These are phyloP conservation scores for Aegilops bicornis DNA, from an alignment of 176 grass and related monocot genomes.

Conservation along the genomic window DNA sequence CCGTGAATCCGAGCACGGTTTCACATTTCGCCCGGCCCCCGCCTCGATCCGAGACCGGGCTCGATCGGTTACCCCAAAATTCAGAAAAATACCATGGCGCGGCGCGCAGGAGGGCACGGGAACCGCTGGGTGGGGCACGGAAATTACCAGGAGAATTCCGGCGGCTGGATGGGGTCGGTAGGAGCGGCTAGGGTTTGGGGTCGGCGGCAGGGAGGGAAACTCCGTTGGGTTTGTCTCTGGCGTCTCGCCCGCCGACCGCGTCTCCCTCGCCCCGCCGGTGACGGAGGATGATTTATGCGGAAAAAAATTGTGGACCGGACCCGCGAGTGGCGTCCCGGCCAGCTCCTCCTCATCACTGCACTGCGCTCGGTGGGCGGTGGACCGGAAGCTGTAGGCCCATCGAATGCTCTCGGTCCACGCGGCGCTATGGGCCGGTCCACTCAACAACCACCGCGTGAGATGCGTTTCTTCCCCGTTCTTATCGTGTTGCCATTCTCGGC, in stretches of 20 bases:
- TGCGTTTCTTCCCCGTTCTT: neutral
- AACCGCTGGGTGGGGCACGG: neutral
- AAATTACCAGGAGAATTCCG: constrained; percentile 25
- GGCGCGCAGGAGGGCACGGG: neutral
- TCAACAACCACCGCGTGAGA: neutral
- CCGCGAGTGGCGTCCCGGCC: neutral
- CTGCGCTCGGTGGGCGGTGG: neutral
- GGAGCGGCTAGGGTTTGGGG: constrained; percentile 33
- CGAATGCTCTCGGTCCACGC: neutral
- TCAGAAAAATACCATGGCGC: neutral
- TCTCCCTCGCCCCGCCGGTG: constrained; percentile 7
- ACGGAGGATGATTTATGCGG: neutral
- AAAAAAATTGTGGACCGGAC: neutral
- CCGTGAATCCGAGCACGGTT: constrained; percentile 27
- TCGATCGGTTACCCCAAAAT: neutral
- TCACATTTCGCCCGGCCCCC: neutral
- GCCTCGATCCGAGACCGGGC: neutral
- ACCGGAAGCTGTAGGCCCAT: neutral
- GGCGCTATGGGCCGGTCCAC: neutral
- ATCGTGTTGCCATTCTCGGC: too few relatives aligned
- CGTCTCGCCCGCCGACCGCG: constrained; percentile 30
- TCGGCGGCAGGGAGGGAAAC: neutral
- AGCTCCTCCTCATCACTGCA: neutral
- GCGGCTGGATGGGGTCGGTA: neutral
- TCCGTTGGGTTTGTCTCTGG: neutral